Base-by-base conservation (phyloP, 2,329 filamentous ascomycete genomes). In the Hirsutella minnesotensis region DNA sequence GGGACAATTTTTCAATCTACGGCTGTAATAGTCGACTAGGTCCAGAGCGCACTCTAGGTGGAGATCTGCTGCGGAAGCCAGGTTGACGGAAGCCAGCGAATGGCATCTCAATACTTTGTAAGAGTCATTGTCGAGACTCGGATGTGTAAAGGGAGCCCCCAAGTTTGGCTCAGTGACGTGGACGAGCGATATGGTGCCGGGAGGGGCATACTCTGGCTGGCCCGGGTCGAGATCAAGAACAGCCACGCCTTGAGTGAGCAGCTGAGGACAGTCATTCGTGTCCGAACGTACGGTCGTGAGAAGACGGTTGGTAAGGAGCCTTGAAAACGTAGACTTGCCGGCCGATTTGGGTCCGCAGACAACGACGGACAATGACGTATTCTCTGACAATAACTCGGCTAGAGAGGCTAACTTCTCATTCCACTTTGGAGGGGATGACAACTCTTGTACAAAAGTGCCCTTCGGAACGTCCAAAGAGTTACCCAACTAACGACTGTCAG, bases 161-260 rank as follows among this genome's bases (percentile, higher is more conserved):
- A 89, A 63, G 40, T 86, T 79, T 0, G 80, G 75, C 24, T 69
- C 60, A 1, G 64, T 67, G 10, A 88, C 61, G 22, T 75, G 68
- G 13, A 81, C 65, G 4, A 90, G 72, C 2, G 83, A 84, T 18
- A 90, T 55, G 13, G 82, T 78, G 1, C 85, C 84, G 1, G 80
- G 75, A 1, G 80, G 71, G 0, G 75, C 75, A 56, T 83, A 88
- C 54, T 89, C 85, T 3, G 85, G 83, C 53, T 88, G 84, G 0
- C 80, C 81, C 1, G 83, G 82, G 54, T 92, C 85, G 9, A 90
- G 67, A 51, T 92, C 86, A 7, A 92, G 68, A n/a, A 83, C 65
- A 43, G 69, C 71, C 21, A 82, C 65, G 15, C 56, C 54, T 9
- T 46, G 51, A 31, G 51, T 13, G 15, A 48, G 47, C 4, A 39